Evolutionary conservation across 1,139 yeast genomes (phyloP), one percentile per base, ranked within the genome.

Genomic region (Candida sojae): DNA sequence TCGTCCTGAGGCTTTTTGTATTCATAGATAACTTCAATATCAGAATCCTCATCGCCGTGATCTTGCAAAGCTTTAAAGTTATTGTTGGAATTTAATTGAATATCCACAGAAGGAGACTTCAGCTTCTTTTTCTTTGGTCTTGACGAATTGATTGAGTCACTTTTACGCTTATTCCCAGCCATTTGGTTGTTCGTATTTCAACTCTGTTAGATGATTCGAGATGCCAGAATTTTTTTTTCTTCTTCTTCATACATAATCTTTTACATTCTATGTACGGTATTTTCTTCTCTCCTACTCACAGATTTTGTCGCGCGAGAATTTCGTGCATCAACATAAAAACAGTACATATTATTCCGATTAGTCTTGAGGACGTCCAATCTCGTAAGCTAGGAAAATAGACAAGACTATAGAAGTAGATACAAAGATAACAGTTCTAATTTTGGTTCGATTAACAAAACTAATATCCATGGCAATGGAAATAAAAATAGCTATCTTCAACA

Each of bases 41-140:
- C 69, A 7, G 62, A 55, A 7, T 59, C 66, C n/a, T 59, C 57
- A 13, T 57, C 65, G 40, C 53, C 50, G 26, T 12, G 60, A 52
- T 44, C 31, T 26, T 44, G 43, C 21, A 67, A 54, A n/a, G 57
- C 59, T 44, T 53, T 55, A 52, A 54, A 66, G 29, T 52, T 51
- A 47, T 63, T 66, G 21, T 58, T 50, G 21, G 51, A 48, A 7
- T 56, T 51, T 23, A 54, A 45, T 28, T 48, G 39, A 8, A 52
- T 45, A 13, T 51, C 49, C 32, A 39, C 47, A 12, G 29, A 25
- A n/a, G 37, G 21, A 13, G 17, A 13, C 29, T 31, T 42, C 7
- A 10, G 9, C 30, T 41, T 30, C 42, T 35, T 41, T 44, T 51
- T 36, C 48, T 55, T 62, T 39, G 59, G 50, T 46, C 58, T 63